Conservation (phyloP, 768 basidiomycete genomes). For the Calocybe indica region DNA sequence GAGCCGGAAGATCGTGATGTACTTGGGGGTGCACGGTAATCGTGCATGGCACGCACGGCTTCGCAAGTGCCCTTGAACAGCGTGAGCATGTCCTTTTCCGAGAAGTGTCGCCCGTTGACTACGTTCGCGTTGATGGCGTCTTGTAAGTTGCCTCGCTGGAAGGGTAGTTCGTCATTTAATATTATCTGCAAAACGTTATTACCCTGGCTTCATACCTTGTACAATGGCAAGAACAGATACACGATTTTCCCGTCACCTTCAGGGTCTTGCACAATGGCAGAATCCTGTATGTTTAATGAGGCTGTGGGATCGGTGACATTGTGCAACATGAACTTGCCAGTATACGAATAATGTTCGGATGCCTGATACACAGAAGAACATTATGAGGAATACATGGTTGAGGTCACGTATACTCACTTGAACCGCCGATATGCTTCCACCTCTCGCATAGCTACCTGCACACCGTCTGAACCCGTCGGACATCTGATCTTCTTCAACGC, state of each 20-base stretch:
- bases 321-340: conserved; percentile 40
- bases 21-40: conserved; percentile 57
- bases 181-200: too few relatives aligned
- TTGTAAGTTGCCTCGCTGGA: conserved; percentile 87
- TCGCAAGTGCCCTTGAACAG: conserved; percentile 94
- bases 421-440: conserved; percentile 94
- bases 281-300: conserved; percentile 51
- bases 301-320: conserved; percentile 6
- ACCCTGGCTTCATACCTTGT: conserved; percentile 51
- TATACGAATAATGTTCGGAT: conserved; percentile 95
- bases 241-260: conserved; percentile 93
- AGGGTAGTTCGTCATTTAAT: not conserved
- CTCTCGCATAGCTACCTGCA: conserved; percentile 85
- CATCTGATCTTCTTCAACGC: conserved; percentile 97
- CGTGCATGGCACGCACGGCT: conserved; percentile 93
- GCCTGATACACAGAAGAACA: conserved; percentile 37
- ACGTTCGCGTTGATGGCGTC: conserved; percentile 87
- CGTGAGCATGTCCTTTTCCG: conserved; percentile 83
- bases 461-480: conserved; percentile 81
- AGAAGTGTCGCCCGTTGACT: conserved; percentile 75
- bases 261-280: conserved; percentile 90
- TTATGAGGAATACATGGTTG: too few relatives aligned
- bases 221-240: conserved; percentile 92
- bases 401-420: conserved; percentile 49
- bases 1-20: conserved; percentile 14